These are phyloP conservation scores for Terana coerulea DNA, from an alignment of 768 basidiomycete species.

Conservation along the genomic window DNA sequence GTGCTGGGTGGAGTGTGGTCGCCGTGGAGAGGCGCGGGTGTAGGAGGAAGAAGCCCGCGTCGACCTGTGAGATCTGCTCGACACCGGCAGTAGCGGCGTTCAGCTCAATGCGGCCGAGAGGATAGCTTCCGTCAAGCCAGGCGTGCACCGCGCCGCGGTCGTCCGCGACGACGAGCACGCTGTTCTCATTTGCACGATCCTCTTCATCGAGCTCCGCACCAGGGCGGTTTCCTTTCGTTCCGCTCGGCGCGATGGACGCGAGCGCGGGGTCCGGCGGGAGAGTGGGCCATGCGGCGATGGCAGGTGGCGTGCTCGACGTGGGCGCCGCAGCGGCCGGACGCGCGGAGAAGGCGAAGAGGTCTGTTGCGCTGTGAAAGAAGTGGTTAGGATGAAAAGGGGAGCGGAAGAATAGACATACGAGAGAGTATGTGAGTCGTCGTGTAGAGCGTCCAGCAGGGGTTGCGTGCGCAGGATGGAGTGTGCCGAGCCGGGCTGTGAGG, in stretches of 20 bases:
- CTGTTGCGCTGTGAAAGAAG: slow-evolving; percentile 51
- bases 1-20: not conserved
- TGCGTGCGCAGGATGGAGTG: slow-evolving; percentile 64
- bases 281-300: slow-evolving; percentile 68
- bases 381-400: not conserved
- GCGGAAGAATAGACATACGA: slow-evolving; percentile 45
- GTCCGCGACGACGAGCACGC: slow-evolving; percentile 44
- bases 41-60: slow-evolving; percentile 44
- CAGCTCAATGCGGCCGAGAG: slow-evolving; percentile 48
- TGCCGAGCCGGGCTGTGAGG: slow-evolving; percentile 68
- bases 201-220: slow-evolving; percentile 37
- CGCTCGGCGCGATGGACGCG: slow-evolving; percentile 55
- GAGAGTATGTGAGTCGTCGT: slow-evolving; percentile 60
- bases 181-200: slow-evolving; percentile 51
- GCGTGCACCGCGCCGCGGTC: slow-evolving; percentile 59
- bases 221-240: slow-evolving; percentile 20
- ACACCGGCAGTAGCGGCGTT: slow-evolving; percentile 27
- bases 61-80: slow-evolving; percentile 47
- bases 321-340: slow-evolving; percentile 42
- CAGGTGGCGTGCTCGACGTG: slow-evolving; percentile 40
- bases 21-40: slow-evolving; percentile 23
- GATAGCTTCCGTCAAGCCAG: slow-evolving; percentile 76
- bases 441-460: slow-evolving; percentile 68
- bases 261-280: slow-evolving; percentile 49
- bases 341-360: slow-evolving; percentile 71